Base-by-base conservation (phyloP, 306 rosid genomes). In the Pueraria montana region DNA sequence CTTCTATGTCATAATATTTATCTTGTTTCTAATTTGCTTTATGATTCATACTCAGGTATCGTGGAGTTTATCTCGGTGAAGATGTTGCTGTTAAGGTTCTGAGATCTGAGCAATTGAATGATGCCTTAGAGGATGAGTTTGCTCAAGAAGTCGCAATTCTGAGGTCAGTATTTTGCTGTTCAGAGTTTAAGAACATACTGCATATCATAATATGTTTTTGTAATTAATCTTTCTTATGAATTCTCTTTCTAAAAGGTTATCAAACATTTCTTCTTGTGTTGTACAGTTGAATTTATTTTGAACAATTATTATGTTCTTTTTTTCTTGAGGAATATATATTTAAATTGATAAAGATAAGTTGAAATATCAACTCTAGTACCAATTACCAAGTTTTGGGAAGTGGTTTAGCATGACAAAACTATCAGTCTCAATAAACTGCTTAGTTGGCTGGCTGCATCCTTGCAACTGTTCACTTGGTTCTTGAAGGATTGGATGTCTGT, bases 71-170 rank as follows among this genome's bases (percentile, higher is more conserved):
- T 89, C 86, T 91, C 62, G 95, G 97, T 78, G 91, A 96, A 88
- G 97, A 94, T 87, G 98, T 96, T 80, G 99, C 99, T 66, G 94
- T 96, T 84, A 96, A 96, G 91, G 94, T 96, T 87, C 83, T 96
- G 71, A 88, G 91, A 88, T 90, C 91, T 74, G 99, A 92, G 80
- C 97, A 96, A 86, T 81, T 96, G 78, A 94, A 88, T 82, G 91
- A 89, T 74, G 90, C 96, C 86, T 84, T 84, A 72, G 98, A 94
- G 89, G 97, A 90, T 79, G 99, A 96, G 76, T 96, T 96, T 91
- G 86, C 96, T 82, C 99, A 96, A 74, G 99, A 96, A 91, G 95
- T 94, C 74, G 93, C 90, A 75, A 96, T 96, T 89, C 83, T 96
- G 27, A 94, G 98, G 99, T 92, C 74, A 80, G 79, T 77, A 34